Evolutionary conservation across 2,329 filamentous ascomycete species (phyloP).

Genomic region (Exophiala viscosa): DNA sequence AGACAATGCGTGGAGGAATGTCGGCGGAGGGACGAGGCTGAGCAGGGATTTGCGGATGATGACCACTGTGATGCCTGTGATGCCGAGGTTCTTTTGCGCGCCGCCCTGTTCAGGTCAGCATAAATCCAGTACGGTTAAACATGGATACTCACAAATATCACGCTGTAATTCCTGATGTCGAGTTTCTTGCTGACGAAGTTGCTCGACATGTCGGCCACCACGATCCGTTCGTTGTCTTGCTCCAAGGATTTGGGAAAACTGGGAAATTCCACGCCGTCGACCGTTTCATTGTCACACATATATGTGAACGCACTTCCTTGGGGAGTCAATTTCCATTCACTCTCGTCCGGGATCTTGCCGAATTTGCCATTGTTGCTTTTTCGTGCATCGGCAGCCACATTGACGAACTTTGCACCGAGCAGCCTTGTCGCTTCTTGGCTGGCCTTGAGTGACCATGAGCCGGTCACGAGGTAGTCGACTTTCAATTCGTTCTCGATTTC

Average conservation of each 20-base stretch:
- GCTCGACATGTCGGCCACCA: slow-evolving; percentile 89
- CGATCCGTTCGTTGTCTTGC: slow-evolving; percentile 62
- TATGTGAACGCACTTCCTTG: slow-evolving; percentile 69
- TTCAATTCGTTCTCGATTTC: slow-evolving; percentile 68
- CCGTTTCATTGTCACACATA: slow-evolving; percentile 90
- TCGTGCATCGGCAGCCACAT: slow-evolving; percentile 67
- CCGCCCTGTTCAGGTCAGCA: slow-evolving; percentile 49
- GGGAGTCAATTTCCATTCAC: slow-evolving; percentile 69
- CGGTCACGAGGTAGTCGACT: slow-evolving; percentile 86
- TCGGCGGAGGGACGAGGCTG: slow-evolving; percentile 61
- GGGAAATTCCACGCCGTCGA: slow-evolving; percentile 76
- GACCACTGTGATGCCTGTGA: slow-evolving; percentile 79
- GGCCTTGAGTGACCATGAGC: slow-evolving; percentile 86
- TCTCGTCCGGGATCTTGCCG: slow-evolving; percentile 73
- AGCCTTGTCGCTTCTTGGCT: slow-evolving; percentile 76
- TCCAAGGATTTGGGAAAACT: slow-evolving; percentile 64
- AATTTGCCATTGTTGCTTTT: slow-evolving; percentile 74
- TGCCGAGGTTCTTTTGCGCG: slow-evolving; percentile 90
- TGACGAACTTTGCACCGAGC: slow-evolving; percentile 70
- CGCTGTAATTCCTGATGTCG: slow-evolving; percentile 72
- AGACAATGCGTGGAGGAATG: slow-evolving; percentile 68
- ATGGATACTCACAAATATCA: slow-evolving; percentile 70
- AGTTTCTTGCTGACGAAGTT: slow-evolving; percentile 84
- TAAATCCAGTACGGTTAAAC: not conserved
- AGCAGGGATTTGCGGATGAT: slow-evolving; percentile 80